Conservation (phyloP, 176 grass and related monocot species). For the Oryza glumipatula region DNA sequence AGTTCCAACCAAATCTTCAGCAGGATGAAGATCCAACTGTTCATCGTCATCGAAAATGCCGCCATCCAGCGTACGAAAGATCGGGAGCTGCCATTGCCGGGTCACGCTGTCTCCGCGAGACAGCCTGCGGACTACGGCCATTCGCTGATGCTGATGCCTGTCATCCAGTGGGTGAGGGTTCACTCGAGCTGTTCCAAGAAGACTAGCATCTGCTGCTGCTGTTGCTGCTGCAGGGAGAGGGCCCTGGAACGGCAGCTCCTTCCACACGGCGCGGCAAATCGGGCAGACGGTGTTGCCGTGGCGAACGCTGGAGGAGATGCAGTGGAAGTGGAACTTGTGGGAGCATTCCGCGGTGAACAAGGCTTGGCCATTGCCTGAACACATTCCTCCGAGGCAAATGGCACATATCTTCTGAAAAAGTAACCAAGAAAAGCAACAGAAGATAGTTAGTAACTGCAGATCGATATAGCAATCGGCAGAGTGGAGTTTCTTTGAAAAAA, state of each 20-base stretch:
- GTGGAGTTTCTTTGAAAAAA: too few relatives aligned
- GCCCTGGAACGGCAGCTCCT: slow-evolving; percentile 57
- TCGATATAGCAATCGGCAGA: too few relatives aligned
- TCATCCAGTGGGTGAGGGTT: slow-evolving; percentile 52
- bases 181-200: slow-evolving; percentile 39
- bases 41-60: slow-evolving; percentile 63
- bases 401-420: slow-evolving; percentile 61
- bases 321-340: slow-evolving; percentile 80
- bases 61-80: slow-evolving; percentile 40
- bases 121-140: slow-evolving; percentile 18
- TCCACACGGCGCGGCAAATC: slow-evolving; percentile 66
- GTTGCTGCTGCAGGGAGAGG: neutral
- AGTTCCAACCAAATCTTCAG: slow-evolving; percentile 19
- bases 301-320: slow-evolving; percentile 64
- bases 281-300: slow-evolving; percentile 67
- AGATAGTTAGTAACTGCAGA: slow-evolving; percentile 13
- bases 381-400: slow-evolving; percentile 70
- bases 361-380: slow-evolving; percentile 60
- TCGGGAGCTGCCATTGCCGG: slow-evolving; percentile 22
- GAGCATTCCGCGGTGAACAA: slow-evolving; percentile 77
- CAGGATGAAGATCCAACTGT: slow-evolving; percentile 35
- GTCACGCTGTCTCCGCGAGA: slow-evolving; percentile 12
- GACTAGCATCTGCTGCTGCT: slow-evolving; percentile 8
- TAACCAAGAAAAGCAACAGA: neutral
- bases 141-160: neutral